phyloP scores from a whole-genome alignment of 164 flowering plant species.

The Nymphaea colorata region DNA sequence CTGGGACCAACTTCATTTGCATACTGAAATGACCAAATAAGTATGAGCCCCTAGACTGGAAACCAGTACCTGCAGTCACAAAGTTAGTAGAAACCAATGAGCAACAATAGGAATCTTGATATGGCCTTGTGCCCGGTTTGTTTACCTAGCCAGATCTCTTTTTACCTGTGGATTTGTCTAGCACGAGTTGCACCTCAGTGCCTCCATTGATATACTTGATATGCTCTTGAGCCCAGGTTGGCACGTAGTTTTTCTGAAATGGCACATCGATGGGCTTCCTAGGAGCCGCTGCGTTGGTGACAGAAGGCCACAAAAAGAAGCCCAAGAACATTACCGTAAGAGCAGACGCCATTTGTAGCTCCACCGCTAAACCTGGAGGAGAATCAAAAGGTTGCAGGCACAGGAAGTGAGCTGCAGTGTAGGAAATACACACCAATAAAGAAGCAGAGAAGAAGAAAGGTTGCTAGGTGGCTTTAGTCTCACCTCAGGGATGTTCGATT shows the following conservation, averaged over 20 bases:
- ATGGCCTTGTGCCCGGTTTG: no score
- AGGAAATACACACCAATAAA: background rate
- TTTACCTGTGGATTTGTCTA: constrained; percentile 67
- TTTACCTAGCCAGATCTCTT: no score
- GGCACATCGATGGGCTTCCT: constrained; percentile 46
- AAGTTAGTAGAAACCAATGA: background rate
- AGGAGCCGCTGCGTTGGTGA: constrained; percentile 22
- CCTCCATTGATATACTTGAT: constrained; percentile 67
- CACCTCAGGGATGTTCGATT: no score
- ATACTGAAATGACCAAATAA: constrained; percentile 84
- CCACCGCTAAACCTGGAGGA: background rate
- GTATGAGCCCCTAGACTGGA: constrained; percentile 79
- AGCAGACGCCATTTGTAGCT: constrained; percentile 26
- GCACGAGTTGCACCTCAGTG: constrained; percentile 39
- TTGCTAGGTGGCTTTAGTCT: background rate
- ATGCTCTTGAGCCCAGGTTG: constrained; percentile 82
- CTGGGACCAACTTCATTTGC: constrained; percentile 67
- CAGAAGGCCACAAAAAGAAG: constrained; percentile 16
- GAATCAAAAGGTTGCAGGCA: background rate
- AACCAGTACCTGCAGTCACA: constrained; percentile 54
- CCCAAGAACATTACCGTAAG: constrained; percentile 13
- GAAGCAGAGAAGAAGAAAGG: background rate
- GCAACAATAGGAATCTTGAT: background rate
- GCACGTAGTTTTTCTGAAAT: constrained; percentile 51
- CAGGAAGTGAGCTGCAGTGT: background rate